Evolutionary conservation across 2,329 filamentous ascomycete species (phyloP).

Genomic region (Verticillium nonalfalfae): DNA sequence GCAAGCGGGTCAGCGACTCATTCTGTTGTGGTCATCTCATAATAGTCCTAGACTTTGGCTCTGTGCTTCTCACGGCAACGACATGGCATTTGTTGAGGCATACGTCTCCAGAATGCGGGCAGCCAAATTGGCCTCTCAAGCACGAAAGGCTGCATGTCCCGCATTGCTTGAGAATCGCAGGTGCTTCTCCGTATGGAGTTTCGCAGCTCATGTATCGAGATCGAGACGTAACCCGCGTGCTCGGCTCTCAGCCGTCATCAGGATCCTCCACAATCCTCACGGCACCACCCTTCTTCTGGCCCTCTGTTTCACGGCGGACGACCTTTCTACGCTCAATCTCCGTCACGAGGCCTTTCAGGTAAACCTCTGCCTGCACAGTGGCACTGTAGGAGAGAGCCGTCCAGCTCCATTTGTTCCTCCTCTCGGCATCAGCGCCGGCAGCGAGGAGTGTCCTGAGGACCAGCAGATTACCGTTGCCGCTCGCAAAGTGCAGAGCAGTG

Average conservation of each 20-base stretch:
- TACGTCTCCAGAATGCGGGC: no score
- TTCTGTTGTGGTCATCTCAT: no score
- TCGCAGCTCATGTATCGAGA: no score
- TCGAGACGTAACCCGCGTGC: no score
- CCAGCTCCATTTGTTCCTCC: constrained; percentile 72
- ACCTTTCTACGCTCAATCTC: constrained; percentile 61
- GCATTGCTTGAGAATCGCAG: no score
- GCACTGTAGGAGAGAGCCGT: constrained; percentile 77
- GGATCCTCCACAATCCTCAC: constrained; percentile 38
- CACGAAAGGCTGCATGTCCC: no score
- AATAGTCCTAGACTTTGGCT: no score
- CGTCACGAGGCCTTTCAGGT: constrained; percentile 69
- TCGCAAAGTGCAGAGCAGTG: constrained; percentile 81
- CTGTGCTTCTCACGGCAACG: no score
- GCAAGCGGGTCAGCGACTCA: no score
- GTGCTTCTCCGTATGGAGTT: no score
- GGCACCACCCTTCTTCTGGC: constrained; percentile 31
- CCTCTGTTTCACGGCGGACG: constrained; percentile 27
- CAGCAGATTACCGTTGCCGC: constrained; percentile 72
- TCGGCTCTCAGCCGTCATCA: constrained; percentile 22
- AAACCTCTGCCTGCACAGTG: constrained; percentile 77
- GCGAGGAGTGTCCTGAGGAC: constrained; percentile 71
- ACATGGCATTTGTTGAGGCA: no score
- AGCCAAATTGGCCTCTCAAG: no score
- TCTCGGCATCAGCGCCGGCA: constrained; percentile 69